Evolutionary conservation across 208 protist species (phyloP), one percentile per base, ranked within the genome.

Genomic region (Angomonas deanei): DNA sequence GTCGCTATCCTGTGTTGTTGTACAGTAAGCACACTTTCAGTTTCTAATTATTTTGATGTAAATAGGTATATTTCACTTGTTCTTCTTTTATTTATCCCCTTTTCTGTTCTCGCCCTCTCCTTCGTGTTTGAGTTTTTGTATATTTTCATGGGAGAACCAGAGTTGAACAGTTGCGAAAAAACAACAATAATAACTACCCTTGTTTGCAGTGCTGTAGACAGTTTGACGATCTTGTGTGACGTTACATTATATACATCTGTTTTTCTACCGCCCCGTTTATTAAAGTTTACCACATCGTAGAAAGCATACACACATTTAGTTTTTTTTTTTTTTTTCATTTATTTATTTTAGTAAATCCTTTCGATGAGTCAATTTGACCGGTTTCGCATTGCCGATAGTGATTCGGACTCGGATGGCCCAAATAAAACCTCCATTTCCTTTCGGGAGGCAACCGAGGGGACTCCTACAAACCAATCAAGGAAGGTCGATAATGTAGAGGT

Each of bases 341-440:
- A 36, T 5, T 30, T 30, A 36, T 11, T 3, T 30, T 13, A 47
- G 10, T 39, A 6, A 3, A 23, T 36, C 24, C 5, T 30, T 4
- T 15, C 32, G 56, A 48, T 38, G 0, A 57, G 47, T 17, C 70
- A 75, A 11, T 84, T 84, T 19, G 48, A 80, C 42, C 68, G 75
- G 56, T 66, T 88, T 47, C 33, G 76, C 47, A 67, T 87, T 26
- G 68, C 48, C 10, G 77, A 84, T 66, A 88, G 81, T 53, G 77
- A 88, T 42, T 74, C 78, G 27, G 74, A 84, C 68, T 84, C 68
- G 64, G 62, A 56, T 21, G 66, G 68, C 33, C 42, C 34, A 0
- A 69, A 68, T 6, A 67, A 62, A 6, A 27, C 42, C 19, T 50
- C 42, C 19, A 50, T 50, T 26, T 50, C 42, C 17, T 50, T 50